A percentile compares a stretch with the other conserved stretches of the same genome.
Conservation (phyloP, 2,329 filamentous ascomycete genomes). For the Calonectria hongkongensis region DNA sequence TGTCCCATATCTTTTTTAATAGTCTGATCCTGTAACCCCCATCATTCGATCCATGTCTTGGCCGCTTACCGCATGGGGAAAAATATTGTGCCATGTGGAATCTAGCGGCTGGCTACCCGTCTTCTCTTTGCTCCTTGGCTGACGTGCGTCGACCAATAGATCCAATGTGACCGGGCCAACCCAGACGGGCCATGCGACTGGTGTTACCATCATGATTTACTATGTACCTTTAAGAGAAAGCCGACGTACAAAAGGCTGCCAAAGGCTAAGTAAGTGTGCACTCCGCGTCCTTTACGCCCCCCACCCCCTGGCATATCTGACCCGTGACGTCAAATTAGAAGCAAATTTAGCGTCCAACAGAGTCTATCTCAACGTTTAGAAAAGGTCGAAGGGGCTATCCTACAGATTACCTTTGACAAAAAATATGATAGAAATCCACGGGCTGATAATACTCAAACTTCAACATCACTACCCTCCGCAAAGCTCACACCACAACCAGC, state of each 20-base stretch:
- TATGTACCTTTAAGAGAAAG: background rate
- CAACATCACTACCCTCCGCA: background rate
- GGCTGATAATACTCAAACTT: background rate
- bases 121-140: background rate
- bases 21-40: background rate
- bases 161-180: background rate
- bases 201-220: background rate
- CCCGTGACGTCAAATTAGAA: background rate
- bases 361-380: conserved; percentile 1
- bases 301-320: background rate
- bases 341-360: background rate
- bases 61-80: background rate
- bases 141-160: background rate
- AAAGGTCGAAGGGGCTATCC: background rate
- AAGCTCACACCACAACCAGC: background rate
- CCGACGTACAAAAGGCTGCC: background rate
- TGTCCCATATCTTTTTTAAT: background rate
- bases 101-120: no score
- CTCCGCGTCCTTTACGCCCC: no score
- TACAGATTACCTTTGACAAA: background rate
- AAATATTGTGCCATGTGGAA: background rate
- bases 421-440: background rate
- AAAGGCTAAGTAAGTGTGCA: background rate
- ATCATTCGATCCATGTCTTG: background rate
- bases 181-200: background rate